These are phyloP conservation scores for Globisporangium cylindrosporum DNA, from an alignment of 352 stramenopile genomes.

Conservation along the genomic window DNA sequence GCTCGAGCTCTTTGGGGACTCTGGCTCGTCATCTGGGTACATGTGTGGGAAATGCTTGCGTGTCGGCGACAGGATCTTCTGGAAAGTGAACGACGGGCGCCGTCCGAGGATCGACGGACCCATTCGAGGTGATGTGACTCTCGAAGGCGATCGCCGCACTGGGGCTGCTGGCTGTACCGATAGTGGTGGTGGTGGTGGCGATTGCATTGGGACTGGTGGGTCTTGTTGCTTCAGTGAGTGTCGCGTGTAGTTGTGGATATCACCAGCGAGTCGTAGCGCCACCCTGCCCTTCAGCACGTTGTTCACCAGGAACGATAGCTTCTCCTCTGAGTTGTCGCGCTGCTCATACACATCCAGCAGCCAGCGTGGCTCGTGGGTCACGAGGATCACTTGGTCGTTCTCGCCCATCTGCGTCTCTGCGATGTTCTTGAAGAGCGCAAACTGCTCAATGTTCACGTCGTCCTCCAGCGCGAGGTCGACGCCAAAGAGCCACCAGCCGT, in stretches of 20 bases:
- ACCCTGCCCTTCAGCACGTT: constrained; percentile 72
- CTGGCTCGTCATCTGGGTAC: constrained; percentile 29
- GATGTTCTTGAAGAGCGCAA: constrained; percentile 89
- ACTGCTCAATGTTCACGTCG: constrained; percentile 93
- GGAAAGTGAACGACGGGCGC: constrained; percentile 15
- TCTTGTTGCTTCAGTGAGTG: constrained; percentile 46
- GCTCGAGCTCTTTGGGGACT: neutral
- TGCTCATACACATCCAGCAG: constrained; percentile 89
- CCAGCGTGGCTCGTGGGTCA: constrained; percentile 92
- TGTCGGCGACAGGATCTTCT: constrained; percentile 36
- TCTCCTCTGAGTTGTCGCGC: constrained; percentile 60
- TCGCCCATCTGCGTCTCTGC: constrained; percentile 69
- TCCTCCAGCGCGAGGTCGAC: constrained; percentile 90
- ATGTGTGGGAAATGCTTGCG: constrained; percentile 83
- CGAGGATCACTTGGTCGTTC: constrained; percentile 88
- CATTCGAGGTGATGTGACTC: constrained; percentile 16
- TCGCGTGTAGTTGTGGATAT: constrained; percentile 94
- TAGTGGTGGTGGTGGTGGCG: neutral
- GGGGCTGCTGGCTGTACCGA: neutral
- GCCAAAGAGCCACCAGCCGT: constrained; percentile 92
- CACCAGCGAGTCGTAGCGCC: constrained; percentile 80
- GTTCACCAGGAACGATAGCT: constrained; percentile 76
- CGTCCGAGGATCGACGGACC: constrained; percentile 12
- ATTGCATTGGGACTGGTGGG: neutral
- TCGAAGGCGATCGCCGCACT: constrained; percentile 1